Evolutionary conservation across 345 rosid genomes (phyloP), one percentile per base, ranked within the genome.

Genomic region (Lepidium aucheri): DNA sequence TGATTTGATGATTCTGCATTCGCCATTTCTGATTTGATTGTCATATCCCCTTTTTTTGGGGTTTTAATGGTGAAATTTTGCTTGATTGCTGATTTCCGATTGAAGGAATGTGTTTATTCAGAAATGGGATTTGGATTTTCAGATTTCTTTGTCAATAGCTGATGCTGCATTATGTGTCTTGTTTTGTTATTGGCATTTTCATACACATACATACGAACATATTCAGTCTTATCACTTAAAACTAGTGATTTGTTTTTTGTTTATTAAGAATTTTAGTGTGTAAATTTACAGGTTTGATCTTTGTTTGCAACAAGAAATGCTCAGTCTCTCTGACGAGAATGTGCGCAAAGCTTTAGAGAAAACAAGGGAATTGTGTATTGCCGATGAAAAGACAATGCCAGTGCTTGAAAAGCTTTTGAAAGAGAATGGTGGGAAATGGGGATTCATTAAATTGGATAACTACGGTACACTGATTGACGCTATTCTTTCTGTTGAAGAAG

Each of bases 341-440:
- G 65, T 42, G 43, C 42, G 7, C 26, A 63, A 56, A 67, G 96
- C 96, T 34, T 67, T 18, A 40, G 34, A 11, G 24, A 84, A 59
- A 44, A 78, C 86, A 47, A 83, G 81, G 44, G 75, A 74, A 24
- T 43, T 86, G 24, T 80, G 76, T 4, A 76, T 89, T 70, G 53
- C 81, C 0, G 81, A 70, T 52, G 56, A 73, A 9, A 82, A 84
- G 79, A 77, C 79, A 40, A 76, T 63, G 54, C 75, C 79, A 1
- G 82, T 84, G 63, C 74, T 91, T 49, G 47, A 33, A 70, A 8
- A 78, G 43, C 83, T 91, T 0, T 50, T 79, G 33, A 65, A 47
- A 65, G 49, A 84, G 34, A 76, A 40, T 59, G 77, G 69, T 15
- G 68, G 28, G 22, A 84, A 82, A 7, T 91, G 98, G 98, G 87